Evolutionary conservation across 2,329 filamentous ascomycete species (phyloP).

Genomic region (Didymella arachidicola): DNA sequence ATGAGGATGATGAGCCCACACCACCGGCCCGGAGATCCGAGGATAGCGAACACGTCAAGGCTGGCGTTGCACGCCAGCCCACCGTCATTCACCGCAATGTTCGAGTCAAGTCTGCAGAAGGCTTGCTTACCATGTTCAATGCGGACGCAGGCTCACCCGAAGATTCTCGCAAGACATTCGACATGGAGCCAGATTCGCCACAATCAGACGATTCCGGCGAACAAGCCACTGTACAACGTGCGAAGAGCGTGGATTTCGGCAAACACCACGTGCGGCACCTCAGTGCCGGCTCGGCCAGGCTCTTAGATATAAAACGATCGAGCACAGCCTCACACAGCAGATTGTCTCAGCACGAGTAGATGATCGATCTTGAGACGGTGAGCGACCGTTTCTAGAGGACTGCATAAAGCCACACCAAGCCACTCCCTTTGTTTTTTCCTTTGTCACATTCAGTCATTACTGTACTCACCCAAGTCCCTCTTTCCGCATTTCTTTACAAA

Average conservation of each 20-base stretch:
- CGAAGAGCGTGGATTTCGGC: conserved; percentile 73
- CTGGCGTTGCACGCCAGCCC: conserved; percentile 63
- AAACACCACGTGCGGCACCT: conserved; percentile 73
- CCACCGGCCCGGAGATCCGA: conserved; percentile 32
- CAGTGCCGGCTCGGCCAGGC: conserved; percentile 78
- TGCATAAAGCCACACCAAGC: conserved; percentile 42
- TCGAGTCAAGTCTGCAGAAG: conserved; percentile 68
- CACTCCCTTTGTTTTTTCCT: conserved; percentile 49
- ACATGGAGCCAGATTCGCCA: conserved; percentile 42
- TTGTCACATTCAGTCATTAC: conserved; percentile 46
- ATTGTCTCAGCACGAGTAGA: conserved; percentile 33
- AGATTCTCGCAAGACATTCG: conserved; percentile 45
- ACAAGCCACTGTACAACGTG: conserved; percentile 62
- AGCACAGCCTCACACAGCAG: conserved; percentile 40
- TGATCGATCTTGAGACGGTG: conserved; percentile 26
- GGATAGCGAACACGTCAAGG: conserved; percentile 58
- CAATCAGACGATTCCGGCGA: conserved; percentile 37
- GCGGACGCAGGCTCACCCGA: conserved; percentile 39
- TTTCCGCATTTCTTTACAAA: conserved; percentile 32
- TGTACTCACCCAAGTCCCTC: conserved; percentile 37
- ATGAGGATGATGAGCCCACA: conserved; percentile 40
- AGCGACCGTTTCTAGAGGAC: conserved; percentile 25
- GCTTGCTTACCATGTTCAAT: conserved; percentile 62
- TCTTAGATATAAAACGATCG: conserved; percentile 67
- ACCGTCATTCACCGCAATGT: conserved; percentile 69